Evolutionary conservation across 1,284 basidiomycete genomes (phyloP).

Genomic region (Dichomitus squalens): DNA sequence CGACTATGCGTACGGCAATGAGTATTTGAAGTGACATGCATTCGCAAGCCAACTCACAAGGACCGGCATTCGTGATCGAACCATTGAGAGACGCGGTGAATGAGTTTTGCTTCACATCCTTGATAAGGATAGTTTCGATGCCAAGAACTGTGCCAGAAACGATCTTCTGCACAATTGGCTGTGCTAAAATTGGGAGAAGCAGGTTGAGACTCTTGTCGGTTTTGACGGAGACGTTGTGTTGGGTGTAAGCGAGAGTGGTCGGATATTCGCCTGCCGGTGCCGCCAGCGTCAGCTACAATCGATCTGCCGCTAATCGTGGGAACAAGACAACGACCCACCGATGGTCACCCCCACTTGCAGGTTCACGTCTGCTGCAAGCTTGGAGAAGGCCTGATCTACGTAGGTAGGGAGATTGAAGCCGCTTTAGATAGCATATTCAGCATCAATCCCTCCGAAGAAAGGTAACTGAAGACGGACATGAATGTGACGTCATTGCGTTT

Average conservation of each 20-base stretch:
- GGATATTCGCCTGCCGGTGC: conserved; percentile 55
- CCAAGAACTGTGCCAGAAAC: conserved; percentile 62
- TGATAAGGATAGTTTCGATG: conserved; percentile 61
- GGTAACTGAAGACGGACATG: conserved; percentile 41
- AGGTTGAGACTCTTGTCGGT: conserved; percentile 67
- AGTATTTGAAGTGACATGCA: neutral
- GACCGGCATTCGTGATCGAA: conserved; percentile 73
- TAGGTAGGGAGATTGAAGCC: conserved; percentile 72
- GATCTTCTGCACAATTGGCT: conserved; percentile 79
- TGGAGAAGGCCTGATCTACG: conserved; percentile 66
- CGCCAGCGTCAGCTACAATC: neutral
- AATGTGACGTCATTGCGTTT: conserved; percentile 53
- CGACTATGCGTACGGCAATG: conserved; percentile 46
- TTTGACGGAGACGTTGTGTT: conserved; percentile 55
- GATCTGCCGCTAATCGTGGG: neutral
- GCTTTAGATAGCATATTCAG: conserved; percentile 34
- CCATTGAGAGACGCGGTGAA: conserved; percentile 67
- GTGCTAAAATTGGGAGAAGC: conserved; percentile 72
- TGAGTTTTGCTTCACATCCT: conserved; percentile 54
- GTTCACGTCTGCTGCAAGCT: conserved; percentile 63
- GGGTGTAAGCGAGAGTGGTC: conserved; percentile 65
- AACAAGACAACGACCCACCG: conserved; percentile 39
- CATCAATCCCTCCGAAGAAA: neutral
- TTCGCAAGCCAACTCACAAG: conserved; percentile 49
- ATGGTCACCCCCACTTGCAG: conserved; percentile 60